Conservation (phyloP, 2,329 filamentous ascomycete species). For the Thermoascus crustaceus region DNA sequence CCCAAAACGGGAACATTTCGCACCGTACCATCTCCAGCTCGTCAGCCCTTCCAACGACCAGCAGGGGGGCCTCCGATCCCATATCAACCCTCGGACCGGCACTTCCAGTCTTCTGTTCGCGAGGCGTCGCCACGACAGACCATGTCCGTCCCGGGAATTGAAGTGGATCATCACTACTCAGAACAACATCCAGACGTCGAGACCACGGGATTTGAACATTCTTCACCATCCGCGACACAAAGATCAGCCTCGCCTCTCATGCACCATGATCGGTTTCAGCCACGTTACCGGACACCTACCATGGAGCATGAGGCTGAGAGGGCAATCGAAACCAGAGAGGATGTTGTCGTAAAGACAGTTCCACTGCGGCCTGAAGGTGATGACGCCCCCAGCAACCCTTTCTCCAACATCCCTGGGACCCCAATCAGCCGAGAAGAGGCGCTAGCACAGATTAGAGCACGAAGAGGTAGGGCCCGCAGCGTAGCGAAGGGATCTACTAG, state of each 20-base stretch:
- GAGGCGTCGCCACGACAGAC: neutral
- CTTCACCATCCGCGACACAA: too few relatives aligned
- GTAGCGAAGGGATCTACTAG: constrained; percentile 33
- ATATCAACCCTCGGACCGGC: neutral
- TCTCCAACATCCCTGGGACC: constrained; percentile 29
- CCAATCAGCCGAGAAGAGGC: constrained; percentile 41
- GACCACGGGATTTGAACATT: too few relatives aligned
- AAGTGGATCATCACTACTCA: too few relatives aligned
- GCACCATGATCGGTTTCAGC: too few relatives aligned
- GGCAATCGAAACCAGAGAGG: constrained; percentile 9
- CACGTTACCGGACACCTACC: too few relatives aligned
- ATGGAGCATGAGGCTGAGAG: too few relatives aligned
- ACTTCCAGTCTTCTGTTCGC: neutral
- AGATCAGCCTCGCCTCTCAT: too few relatives aligned
- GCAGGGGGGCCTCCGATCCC: constrained; percentile 11
- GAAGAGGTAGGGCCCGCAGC: constrained; percentile 38
- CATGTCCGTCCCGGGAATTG: too few relatives aligned
- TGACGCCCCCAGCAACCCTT: constrained; percentile 11
- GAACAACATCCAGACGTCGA: too few relatives aligned
- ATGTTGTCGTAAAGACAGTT: constrained; percentile 22
- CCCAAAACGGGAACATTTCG: constrained; percentile 38
- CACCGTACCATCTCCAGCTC: constrained; percentile 30
- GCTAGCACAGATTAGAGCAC: constrained; percentile 42
- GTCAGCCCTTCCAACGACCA: constrained; percentile 18
- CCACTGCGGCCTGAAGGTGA: constrained; percentile 26